Base-by-base conservation (phyloP, 768 basidiomycete species). In the Kondoa malvinella region DNA sequence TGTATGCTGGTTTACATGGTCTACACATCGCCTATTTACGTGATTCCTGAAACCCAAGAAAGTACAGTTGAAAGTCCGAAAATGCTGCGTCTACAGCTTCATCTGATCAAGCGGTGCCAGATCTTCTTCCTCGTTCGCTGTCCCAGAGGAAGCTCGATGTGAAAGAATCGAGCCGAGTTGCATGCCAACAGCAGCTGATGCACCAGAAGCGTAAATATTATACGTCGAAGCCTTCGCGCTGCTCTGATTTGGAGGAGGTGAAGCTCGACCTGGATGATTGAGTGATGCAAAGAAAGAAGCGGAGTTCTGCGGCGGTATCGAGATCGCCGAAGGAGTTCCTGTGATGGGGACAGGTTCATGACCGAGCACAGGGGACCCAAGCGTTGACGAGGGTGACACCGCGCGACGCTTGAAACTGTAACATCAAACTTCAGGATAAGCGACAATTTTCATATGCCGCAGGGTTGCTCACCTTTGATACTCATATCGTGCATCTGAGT, bases 361-460 rank as follows among this genome's bases (percentile, higher is more conserved):
- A 21, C 12, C 40, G 15, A 72, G 68, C 1, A 56, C 34, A 14
- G 67, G 67, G 3, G 67, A 67, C 26, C 34, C 27, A 25, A 67
- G 4, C 4, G 63, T 58, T 12, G 62, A 64, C 1, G 64, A 56
- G 21, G 73, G 73, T 0, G 73, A 74, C 26, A 74, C 73, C 34
- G 73, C 73, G 3, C 73, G 73, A 1, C 73, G 73, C 61, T 74
- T 74, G 68, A 74, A 68, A 1, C 72, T 70, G 26, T 65, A 65
- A 31, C 68, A n/a, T n/a, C n/a, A n/a, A n/a, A n/a, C n/a, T n/a
- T n/a, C n/a, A n/a, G n/a, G n/a, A n/a, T n/a, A n/a, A n/a, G n/a
- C n/a, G n/a, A n/a, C n/a, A n/a, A n/a, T n/a, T n/a, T n/a, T n/a
- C n/a, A n/a, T n/a, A n/a, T n/a, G 26, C 2, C 0, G n/a, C 1